Percentiles rank a stretch among this genome's conserved stretches.
Conservation (phyloP, 805 yeast genomes). For the Metschnikowia lochheadii region DNA sequence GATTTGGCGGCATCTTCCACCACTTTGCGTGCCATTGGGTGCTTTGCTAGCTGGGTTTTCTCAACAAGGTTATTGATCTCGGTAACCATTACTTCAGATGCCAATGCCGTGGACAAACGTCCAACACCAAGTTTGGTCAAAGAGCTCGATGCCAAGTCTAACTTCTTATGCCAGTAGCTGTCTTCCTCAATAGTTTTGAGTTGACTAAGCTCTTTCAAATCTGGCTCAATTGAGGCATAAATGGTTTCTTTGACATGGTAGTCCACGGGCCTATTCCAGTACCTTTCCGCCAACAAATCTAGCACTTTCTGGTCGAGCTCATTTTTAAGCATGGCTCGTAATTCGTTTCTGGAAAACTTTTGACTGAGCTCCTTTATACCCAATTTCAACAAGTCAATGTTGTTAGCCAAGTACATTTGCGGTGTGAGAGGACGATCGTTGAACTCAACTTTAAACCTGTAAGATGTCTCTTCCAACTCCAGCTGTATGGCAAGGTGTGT, state of each 20-base stretch:
- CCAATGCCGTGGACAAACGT: constrained; percentile 74
- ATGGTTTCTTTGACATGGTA: constrained; percentile 12
- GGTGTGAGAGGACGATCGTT: constrained; percentile 94
- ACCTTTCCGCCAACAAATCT: constrained; percentile 81
- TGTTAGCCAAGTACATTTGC: constrained; percentile 87
- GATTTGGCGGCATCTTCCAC: constrained; percentile 81
- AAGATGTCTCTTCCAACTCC: constrained; percentile 90
- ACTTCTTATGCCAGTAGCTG: constrained; percentile 79
- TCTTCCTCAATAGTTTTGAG: constrained; percentile 55
- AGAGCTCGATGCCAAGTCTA: constrained; percentile 79
- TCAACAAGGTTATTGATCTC: constrained; percentile 75
- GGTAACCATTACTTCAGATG: constrained; percentile 72
- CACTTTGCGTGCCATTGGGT: constrained; percentile 79
- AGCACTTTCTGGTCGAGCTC: constrained; percentile 87
- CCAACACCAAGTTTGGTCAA: constrained; percentile 94
- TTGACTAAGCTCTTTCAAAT: constrained; percentile 51
- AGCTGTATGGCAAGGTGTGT: constrained; percentile 80
- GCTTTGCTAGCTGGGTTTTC: constrained; percentile 71
- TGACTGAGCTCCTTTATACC: constrained; percentile 84
- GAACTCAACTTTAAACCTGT: constrained; percentile 92
- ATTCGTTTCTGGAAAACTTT: constrained; percentile 76
- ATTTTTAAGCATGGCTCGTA: constrained; percentile 70
- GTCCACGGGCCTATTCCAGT: constrained; percentile 73
- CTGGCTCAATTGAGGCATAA: constrained; percentile 37
- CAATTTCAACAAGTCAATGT: constrained; percentile 80